A percentile compares a stretch with the other conserved stretches of the same genome.
phyloP scores from a whole-genome alignment of 164 flowering plant genomes.

The Vitis riparia region DNA sequence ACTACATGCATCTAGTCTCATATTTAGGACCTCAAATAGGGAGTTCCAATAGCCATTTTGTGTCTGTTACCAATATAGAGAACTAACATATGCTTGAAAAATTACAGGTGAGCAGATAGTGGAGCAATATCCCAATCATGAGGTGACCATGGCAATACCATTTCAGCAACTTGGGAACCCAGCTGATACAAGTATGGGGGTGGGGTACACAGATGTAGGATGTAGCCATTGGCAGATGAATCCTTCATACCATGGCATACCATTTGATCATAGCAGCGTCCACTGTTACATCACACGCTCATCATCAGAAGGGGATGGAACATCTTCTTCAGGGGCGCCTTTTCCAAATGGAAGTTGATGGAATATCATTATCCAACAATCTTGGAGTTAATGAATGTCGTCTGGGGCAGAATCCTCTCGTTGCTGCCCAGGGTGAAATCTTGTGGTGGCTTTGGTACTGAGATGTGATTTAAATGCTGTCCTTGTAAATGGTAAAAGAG shows the following conservation, averaged over 20 bases:
- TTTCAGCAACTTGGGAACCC: not conserved
- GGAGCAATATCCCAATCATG: slow-evolving; percentile 4
- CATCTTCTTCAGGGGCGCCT: not conserved
- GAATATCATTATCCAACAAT: no score
- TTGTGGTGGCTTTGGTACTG: no score
- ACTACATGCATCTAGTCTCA: no score
- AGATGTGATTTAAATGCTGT: no score
- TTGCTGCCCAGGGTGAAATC: no score
- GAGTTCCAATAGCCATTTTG: no score
- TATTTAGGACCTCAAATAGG: no score
- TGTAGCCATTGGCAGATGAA: not conserved
- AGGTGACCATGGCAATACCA: not conserved
- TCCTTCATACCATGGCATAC: not conserved
- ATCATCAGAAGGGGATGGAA: not conserved
- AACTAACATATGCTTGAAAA: not conserved
- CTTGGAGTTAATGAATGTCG: no score
- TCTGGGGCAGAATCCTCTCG: no score
- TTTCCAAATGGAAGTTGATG: not conserved
- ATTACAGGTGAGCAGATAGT: not conserved
- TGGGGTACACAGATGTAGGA: not conserved
- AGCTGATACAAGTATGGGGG: not conserved
- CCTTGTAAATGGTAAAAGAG: no score
- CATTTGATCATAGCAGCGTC: not conserved
- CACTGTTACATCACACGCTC: not conserved
- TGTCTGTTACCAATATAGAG: no score